Base-by-base conservation (phyloP, 23 red algal genomes). In the Pyropia yezoensis region DNA sequence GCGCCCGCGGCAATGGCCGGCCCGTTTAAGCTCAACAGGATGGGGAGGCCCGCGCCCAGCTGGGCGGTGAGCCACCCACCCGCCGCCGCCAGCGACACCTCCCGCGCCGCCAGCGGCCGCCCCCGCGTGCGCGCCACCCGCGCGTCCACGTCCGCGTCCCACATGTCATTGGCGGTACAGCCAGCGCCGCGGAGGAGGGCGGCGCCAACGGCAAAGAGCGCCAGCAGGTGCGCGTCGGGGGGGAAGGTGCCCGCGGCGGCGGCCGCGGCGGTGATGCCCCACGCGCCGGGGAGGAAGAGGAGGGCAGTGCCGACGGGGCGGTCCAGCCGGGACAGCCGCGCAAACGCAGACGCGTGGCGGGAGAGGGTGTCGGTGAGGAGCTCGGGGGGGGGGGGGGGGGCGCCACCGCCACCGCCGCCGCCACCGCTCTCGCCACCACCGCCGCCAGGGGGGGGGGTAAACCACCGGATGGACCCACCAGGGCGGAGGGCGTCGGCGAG, bases 111-210 rank as follows among this genome's bases (percentile, higher is more conserved):
- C 25, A 96, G 75, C 14, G 92, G 92, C n/a, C 92, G 68, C 2
- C 3, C 20, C 15, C 57, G 55, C 23, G 92, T 90, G 21, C 92
- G 75, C 39, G 61, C 63, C 4, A 88, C 83, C 13, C 50, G 63
- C 39, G 33, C 49, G 69, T 96, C 92, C 18, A 96, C 80, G 50
- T 89, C 80, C 7, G 65, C 71, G 57, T 96, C 92, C 84, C 78
- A 96, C 17, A 90, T 54, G 56, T 96, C 92, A 70, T 96, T 96
- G 12, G 90, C 74, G 7, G 92, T 96, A 63, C 92, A 96, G 18
- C 92, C 92, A 3, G 85, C 92, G 2, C 92, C 92, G 49, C 92
- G 85, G 49, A 96, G 77, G 33, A 96, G 27, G 7, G 83, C 61
- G 24, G 92, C 60, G 22, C 92, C 92, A 18, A 67, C 57, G 30